phyloP scores from a whole-genome alignment of 1,139 yeast species.

The Arxiozyma heterogenica region DNA sequence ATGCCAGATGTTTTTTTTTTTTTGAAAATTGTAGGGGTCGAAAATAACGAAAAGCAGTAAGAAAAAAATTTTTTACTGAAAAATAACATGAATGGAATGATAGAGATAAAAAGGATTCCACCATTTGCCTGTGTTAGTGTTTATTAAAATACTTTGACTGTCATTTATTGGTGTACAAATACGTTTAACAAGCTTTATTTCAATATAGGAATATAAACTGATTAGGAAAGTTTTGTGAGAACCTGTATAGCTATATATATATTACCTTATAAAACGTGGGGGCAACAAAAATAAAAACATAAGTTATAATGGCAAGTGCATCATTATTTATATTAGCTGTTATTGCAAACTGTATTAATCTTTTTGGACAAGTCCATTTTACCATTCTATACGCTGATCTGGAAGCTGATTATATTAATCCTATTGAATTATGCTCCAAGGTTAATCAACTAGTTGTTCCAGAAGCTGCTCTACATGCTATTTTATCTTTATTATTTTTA shows the following conservation, averaged over 20 bases:
- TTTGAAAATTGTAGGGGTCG: neutral
- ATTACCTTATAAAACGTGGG: neutral
- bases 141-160: neutral
- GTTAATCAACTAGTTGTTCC: slow-evolving; percentile 86
- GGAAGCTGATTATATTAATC: slow-evolving; percentile 93
- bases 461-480: slow-evolving; percentile 78
- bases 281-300: neutral
- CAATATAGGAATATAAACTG: no score
- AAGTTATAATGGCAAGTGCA: slow-evolving; percentile 12
- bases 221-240: neutral
- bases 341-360: slow-evolving; percentile 71
- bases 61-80: neutral
- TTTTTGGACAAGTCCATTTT: slow-evolving; percentile 85
- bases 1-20: neutral
- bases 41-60: no score
- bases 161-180: neutral
- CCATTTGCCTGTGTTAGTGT: neutral
- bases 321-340: slow-evolving; percentile 81
- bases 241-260: no score
- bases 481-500: slow-evolving; percentile 61
- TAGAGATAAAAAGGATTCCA: neutral
- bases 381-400: slow-evolving; percentile 89
- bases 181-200: no score
- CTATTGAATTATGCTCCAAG: slow-evolving; percentile 90
- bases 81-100: no score